A percentile compares a stretch with the other conserved stretches of the same genome.
These are phyloP conservation scores for Rhynchosporium graminicola DNA, from an alignment of 2,329 filamentous ascomycete genomes.

Conservation along the genomic window DNA sequence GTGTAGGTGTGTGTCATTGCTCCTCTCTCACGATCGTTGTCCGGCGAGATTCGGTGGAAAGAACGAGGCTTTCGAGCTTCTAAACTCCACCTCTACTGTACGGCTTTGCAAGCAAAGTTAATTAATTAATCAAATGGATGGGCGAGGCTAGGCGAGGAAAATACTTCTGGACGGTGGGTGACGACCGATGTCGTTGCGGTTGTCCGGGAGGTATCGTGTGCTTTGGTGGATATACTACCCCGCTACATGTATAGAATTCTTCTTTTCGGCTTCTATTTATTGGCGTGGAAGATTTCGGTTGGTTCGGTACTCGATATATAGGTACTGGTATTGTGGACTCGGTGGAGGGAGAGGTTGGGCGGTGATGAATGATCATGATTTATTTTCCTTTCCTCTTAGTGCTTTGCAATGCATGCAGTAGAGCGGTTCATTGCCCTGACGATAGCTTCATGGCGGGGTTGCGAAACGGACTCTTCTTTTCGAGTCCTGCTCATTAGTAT, in stretches of 20 bases:
- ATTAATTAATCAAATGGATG: background rate
- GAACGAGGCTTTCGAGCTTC: background rate
- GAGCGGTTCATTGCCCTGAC: background rate
- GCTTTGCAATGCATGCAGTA: background rate
- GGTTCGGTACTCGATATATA: background rate
- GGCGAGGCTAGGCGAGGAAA: slow-evolving; percentile 3
- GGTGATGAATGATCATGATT: background rate
- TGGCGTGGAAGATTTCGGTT: background rate
- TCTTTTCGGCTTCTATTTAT: slow-evolving; percentile 1
- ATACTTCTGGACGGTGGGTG: slow-evolving; percentile 1
- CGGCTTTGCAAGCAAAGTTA: too few relatives aligned
- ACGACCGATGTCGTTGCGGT: slow-evolving; percentile 7
- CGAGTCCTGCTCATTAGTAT: slow-evolving; percentile 3
- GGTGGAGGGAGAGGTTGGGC: background rate
- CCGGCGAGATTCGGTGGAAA: too few relatives aligned
- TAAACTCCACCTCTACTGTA: too few relatives aligned
- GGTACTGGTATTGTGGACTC: background rate
- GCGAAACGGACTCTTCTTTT: background rate
- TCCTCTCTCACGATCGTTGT: background rate
- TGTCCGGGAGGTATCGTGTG: background rate
- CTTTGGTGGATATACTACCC: background rate
- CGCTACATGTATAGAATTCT: slow-evolving; percentile 10
- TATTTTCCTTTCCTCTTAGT: background rate
- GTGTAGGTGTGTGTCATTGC: slow-evolving; percentile 9
- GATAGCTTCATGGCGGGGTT: slow-evolving; percentile 1